Base-by-base conservation (phyloP, 2,329 filamentous ascomycete species). In the Didymella arachidicola region DNA sequence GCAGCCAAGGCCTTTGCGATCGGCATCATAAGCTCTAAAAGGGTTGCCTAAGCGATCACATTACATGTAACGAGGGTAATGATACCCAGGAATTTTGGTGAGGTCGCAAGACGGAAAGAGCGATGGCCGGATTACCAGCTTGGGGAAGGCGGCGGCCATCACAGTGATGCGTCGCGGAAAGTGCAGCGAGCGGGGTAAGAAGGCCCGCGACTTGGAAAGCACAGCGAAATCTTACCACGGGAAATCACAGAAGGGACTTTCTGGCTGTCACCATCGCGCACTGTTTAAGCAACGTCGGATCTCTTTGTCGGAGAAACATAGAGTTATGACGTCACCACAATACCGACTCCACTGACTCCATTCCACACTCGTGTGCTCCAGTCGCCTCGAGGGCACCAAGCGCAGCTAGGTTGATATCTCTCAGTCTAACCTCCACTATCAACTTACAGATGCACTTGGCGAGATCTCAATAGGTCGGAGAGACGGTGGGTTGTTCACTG, bases 151-250 rank as follows among this genome's bases (percentile, higher is more conserved):
- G 54, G 32, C 27, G 19, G 8, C 41, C 29, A 7, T 36, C 14
- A 30, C 12, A 7, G 8, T 45, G 32, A 41, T 19, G 46, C 19
- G 32, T 18, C 25, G 30, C 30, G 38, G 53, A 50, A 57, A 30
- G 53, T 57, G 42, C 34, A 43, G 47, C 54, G 54, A 57, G 54
- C 54, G 54, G 54, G 54, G 54, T 57, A 51, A 57, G 19, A 46
- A 34, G 18, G 32, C 45, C 22, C 41, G 53, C 32, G 19, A 36
- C 11, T 39, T 25, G 30, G 12, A 32, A 16, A 14, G 30, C 30
- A 32, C 30, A 32, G 30, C 30, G 30, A 32, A 32, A 32, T 11
- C 14, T 10, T 14, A 32, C 30, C 4, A 32, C 30, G 30, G 16
- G 30, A 11, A 11, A 32, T 2, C 8, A 16, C 12, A 32, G 30